phyloP scores from a whole-genome alignment of 176 grass and related monocot species.

The Eleusine indica region DNA sequence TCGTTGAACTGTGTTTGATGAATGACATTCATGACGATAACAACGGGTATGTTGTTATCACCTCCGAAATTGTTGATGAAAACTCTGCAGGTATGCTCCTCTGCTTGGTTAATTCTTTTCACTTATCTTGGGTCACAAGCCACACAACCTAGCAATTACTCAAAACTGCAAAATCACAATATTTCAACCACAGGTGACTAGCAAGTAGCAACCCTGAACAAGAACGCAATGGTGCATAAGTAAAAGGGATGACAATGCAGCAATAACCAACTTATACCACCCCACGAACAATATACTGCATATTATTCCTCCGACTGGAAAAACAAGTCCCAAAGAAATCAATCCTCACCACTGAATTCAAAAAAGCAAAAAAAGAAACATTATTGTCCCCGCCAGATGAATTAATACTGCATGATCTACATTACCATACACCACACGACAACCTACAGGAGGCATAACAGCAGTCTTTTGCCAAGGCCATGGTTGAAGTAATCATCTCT shows the following conservation, averaged over 20 bases:
- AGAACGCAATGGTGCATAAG: too few relatives aligned
- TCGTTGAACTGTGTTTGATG: too few relatives aligned
- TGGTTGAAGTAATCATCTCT: slow-evolving; percentile 69
- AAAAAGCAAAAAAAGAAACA: slow-evolving; percentile 22
- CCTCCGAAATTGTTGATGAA: too few relatives aligned
- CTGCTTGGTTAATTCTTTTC: too few relatives aligned
- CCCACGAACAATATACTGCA: slow-evolving; percentile 63
- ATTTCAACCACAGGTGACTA: too few relatives aligned
- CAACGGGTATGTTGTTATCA: too few relatives aligned
- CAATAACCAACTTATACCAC: slow-evolving; percentile 39
- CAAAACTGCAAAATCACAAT: too few relatives aligned
- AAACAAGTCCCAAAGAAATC: slow-evolving; percentile 62
- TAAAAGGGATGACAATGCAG: not conserved
- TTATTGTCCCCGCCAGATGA: slow-evolving; percentile 70
- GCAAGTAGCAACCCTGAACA: too few relatives aligned
- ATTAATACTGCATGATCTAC: slow-evolving; percentile 65
- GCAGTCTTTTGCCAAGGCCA: slow-evolving; percentile 43
- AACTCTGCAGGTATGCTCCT: too few relatives aligned
- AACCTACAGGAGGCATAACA: slow-evolving; percentile 67
- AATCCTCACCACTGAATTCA: slow-evolving; percentile 54
- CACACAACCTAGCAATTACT: too few relatives aligned
- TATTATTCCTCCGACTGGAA: slow-evolving; percentile 55
- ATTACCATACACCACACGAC: slow-evolving; percentile 54
- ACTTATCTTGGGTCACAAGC: too few relatives aligned
- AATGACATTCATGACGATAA: too few relatives aligned